phyloP scores from a whole-genome alignment of 2,329 filamentous ascomycete species.

The Cladosporium sp. region DNA sequence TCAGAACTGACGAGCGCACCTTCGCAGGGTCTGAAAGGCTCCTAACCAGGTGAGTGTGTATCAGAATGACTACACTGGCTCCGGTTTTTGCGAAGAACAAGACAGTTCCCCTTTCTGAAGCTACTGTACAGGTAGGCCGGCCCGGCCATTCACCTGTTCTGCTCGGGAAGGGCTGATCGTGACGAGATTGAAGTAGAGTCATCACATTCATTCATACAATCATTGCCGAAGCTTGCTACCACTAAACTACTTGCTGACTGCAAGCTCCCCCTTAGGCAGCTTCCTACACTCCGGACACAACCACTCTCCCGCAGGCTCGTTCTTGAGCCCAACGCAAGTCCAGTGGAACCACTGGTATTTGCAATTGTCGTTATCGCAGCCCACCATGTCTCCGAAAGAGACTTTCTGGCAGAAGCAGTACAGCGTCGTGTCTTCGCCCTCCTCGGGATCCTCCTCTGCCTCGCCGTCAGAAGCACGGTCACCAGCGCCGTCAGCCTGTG shows the following conservation, averaged over 20 bases:
- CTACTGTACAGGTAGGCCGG: no score
- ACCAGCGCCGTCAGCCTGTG: constrained; percentile 25
- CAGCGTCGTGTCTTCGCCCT: constrained; percentile 68
- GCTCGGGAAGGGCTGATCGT: no score
- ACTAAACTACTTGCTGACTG: constrained; percentile 11
- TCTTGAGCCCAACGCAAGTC: constrained; percentile 52
- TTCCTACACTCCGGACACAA: constrained; percentile 41
- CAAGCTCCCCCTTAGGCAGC: constrained; percentile 8
- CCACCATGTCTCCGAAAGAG: constrained; percentile 84
- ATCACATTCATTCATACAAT: constrained; percentile 1
- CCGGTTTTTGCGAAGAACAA: no score
- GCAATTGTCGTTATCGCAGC: constrained; percentile 78
- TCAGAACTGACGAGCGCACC: no score
- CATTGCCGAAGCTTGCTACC: neutral
- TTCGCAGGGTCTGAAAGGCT: no score
- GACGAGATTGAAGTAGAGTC: no score
- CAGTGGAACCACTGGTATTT: constrained; percentile 87
- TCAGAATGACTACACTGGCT: no score
- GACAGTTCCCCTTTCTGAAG: no score
- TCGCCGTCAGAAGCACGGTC: constrained; percentile 32
- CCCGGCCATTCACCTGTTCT: no score
- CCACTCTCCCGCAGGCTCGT: constrained; percentile 49
- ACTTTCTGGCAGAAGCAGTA: constrained; percentile 82
- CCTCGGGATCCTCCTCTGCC: constrained; percentile 57
- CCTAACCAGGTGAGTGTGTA: no score